phyloP scores from a whole-genome alignment of 208 protist species.

The Blastocrithidia nonstop region DNA sequence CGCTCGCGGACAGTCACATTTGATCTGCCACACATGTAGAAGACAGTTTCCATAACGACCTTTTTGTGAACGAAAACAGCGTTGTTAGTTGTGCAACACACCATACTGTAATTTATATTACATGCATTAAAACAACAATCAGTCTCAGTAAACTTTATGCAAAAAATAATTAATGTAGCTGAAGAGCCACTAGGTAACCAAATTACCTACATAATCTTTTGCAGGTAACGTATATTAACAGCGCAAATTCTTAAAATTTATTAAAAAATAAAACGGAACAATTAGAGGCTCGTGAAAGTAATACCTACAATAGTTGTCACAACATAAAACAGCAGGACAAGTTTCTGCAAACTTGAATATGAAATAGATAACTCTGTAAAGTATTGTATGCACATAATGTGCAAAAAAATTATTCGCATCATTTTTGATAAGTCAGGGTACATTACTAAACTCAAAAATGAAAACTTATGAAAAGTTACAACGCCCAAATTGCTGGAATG shows the following conservation, averaged over 20 bases:
- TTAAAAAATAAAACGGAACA: not conserved
- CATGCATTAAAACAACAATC: constrained; percentile 12
- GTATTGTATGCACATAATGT: constrained; percentile 28
- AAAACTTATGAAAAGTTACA: constrained; percentile 33
- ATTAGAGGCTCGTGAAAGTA: not conserved
- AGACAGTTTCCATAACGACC: constrained; percentile 54
- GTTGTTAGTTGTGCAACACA: constrained; percentile 56
- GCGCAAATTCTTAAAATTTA: not conserved
- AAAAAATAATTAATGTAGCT: constrained; percentile 6
- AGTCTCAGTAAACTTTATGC: constrained; percentile 4
- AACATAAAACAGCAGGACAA: not conserved
- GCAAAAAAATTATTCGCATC: constrained; percentile 33
- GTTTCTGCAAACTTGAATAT: constrained; percentile 46
- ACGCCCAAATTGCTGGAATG: constrained; percentile 81
- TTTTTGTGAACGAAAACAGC: constrained; percentile 47
- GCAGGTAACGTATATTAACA: not conserved
- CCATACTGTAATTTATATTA: constrained; percentile 75
- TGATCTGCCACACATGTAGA: constrained; percentile 23
- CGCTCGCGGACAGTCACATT: constrained; percentile 23
- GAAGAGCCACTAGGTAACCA: not conserved
- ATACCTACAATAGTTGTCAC: not conserved
- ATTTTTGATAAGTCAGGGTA: constrained; percentile 63
- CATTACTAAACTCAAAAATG: constrained; percentile 29
- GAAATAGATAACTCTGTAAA: too few relatives aligned
- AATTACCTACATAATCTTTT: not conserved